Evolutionary conservation across 2,329 filamentous ascomycete species (phyloP).

Genomic region (Microcyclospora pomicola): DNA sequence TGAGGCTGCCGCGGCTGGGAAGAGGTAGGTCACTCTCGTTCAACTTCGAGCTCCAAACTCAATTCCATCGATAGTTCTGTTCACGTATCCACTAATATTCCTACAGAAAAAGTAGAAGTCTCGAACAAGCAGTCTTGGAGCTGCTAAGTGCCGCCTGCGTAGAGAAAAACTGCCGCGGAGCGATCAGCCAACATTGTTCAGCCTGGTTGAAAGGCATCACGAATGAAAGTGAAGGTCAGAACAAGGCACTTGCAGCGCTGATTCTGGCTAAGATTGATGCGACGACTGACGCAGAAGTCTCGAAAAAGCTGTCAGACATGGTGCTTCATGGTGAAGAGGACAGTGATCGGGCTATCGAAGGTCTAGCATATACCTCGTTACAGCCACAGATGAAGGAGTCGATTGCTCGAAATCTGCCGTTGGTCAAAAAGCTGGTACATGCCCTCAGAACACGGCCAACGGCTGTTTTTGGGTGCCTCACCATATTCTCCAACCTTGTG

Average conservation of each 20-base stretch:
- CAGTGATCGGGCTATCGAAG: constrained; percentile 63
- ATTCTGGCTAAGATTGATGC: constrained; percentile 41
- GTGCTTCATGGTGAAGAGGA: constrained; percentile 22
- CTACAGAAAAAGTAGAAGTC: constrained; percentile 65
- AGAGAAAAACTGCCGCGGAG: constrained; percentile 66
- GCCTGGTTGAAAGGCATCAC: constrained; percentile 81
- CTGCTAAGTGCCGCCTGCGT: constrained; percentile 87
- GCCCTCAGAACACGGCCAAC: constrained; percentile 37
- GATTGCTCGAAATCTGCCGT: constrained; percentile 51
- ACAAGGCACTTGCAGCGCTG: constrained; percentile 30
- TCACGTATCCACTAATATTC: constrained; percentile 5
- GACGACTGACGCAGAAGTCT: constrained; percentile 14
- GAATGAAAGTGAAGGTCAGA: constrained; percentile 23
- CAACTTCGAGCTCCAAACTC: not conserved
- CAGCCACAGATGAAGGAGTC: constrained; percentile 75
- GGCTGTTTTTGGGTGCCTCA: constrained; percentile 66
- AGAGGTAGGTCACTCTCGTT: constrained; percentile 13
- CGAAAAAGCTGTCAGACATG: constrained; percentile 16
- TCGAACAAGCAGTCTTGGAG: constrained; percentile 76
- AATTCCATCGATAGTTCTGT: not conserved
- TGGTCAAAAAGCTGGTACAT: constrained; percentile 57
- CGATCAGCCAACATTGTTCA: constrained; percentile 69
- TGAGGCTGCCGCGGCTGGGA: constrained; percentile 17
- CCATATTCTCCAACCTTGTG: constrained; percentile 74
- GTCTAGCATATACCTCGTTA: constrained; percentile 80